Conservation (phyloP, 2,329 filamentous ascomycete species). For the Thielaviopsis populi region DNA sequence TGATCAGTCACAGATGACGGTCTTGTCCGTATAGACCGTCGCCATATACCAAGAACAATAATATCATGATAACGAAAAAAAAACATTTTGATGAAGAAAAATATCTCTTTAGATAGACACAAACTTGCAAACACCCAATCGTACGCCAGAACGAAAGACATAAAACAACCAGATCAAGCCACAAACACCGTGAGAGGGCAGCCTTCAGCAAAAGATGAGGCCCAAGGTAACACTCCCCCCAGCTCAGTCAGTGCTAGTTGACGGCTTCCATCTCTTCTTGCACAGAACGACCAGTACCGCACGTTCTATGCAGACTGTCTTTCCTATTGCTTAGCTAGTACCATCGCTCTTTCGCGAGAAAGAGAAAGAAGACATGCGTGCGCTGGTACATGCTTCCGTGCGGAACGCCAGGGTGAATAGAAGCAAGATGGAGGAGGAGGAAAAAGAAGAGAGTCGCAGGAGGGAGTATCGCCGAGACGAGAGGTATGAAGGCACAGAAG, state of each 20-base stretch:
- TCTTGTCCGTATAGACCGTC: background rate
- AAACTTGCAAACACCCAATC: constrained; percentile 12
- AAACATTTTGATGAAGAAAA: background rate
- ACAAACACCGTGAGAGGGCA: constrained; percentile 4
- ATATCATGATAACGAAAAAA: constrained; percentile 17
- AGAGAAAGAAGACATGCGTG: background rate
- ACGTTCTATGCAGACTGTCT: constrained; percentile 8
- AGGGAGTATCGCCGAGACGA: constrained; percentile 1
- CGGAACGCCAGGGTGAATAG: background rate
- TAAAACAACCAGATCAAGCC: constrained; percentile 4
- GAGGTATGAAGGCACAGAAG: constrained; percentile 6
- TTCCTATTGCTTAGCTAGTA: background rate
- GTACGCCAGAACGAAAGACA: constrained; percentile 12
- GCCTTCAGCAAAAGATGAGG: background rate
- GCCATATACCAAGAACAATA: background rate
- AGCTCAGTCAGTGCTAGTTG: background rate
- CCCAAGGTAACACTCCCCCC: background rate
- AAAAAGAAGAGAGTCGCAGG: constrained; percentile 1
- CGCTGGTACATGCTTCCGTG: background rate
- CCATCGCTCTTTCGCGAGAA: background rate
- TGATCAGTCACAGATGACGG: no score
- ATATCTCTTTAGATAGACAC: constrained; percentile 9
- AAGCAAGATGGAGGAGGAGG: background rate
- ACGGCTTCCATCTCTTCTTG: background rate
- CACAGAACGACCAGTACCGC: constrained; percentile 8